Percentiles rank a stretch among this genome's conserved stretches.
Evolutionary conservation across 2,329 filamentous ascomycete genomes (phyloP).

Genomic region (Calonectria pseudoturangicola): DNA sequence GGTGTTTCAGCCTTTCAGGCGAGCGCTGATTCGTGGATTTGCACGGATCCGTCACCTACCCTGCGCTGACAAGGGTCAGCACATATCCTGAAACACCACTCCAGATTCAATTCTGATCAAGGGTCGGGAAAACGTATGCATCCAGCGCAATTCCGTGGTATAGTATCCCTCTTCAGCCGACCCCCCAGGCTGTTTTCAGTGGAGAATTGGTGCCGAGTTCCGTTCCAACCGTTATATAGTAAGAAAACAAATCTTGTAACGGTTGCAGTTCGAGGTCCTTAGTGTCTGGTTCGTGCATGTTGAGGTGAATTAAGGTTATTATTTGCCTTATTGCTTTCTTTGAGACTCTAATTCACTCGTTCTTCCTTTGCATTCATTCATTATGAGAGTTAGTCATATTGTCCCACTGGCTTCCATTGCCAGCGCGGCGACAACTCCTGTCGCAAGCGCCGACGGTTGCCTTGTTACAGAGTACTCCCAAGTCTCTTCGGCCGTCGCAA

Average conservation of each 20-base stretch:
- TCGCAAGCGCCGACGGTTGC: slow-evolving; percentile 32
- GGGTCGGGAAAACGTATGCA: slow-evolving; percentile 28
- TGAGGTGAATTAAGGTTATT: slow-evolving; percentile 19
- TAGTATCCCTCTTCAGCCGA: slow-evolving; percentile 4
- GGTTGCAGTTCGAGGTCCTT: neutral
- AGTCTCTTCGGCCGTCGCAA: slow-evolving; percentile 36
- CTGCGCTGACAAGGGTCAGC: slow-evolving; percentile 3
- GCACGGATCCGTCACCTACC: neutral
- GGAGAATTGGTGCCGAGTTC: slow-evolving; percentile 34
- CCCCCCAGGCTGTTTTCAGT: slow-evolving; percentile 6
- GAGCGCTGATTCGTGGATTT: slow-evolving; percentile 31
- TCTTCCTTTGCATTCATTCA: slow-evolving; percentile 21
- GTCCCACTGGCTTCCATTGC: slow-evolving; percentile 33
- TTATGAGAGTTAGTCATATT: slow-evolving; percentile 31
- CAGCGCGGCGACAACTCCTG: slow-evolving; percentile 24
- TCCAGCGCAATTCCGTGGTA: slow-evolving; percentile 3
- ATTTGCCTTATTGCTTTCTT: slow-evolving; percentile 25
- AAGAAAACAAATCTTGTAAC: slow-evolving; percentile 2
- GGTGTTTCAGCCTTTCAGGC: slow-evolving; percentile 8
- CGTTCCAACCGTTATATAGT: slow-evolving; percentile 26
- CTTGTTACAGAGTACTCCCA: slow-evolving; percentile 39
- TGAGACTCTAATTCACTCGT: slow-evolving; percentile 15
- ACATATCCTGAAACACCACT: slow-evolving; percentile 23
- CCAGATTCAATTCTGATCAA: slow-evolving; percentile 22
- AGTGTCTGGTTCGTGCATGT: slow-evolving; percentile 13